Evolutionary conservation across 108 stramenopile genomes (phyloP), one percentile per base, ranked within the genome.

Genomic region (Skeletonema menzelii): DNA sequence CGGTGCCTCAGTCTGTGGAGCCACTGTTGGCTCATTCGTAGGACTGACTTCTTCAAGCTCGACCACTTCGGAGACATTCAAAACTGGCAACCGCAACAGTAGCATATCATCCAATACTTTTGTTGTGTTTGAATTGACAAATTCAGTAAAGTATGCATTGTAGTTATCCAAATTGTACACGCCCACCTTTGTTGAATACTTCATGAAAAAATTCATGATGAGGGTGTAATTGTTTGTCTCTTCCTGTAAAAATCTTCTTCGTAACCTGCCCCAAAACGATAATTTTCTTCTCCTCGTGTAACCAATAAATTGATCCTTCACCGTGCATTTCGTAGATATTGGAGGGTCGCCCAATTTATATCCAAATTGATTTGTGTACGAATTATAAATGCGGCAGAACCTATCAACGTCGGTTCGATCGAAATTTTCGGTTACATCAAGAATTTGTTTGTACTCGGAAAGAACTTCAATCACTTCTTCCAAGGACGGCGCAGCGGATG

Each of bases 51-150:
- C 40, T 15, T 42, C 40, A 3, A 24, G 49, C 49, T 53, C 49
- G 22, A 53, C 2, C 49, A 59, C 56, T 17, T 40, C 27, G 3
- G 15, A 24, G 32, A 49, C 63, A 22, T 4, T 27, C 8, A 65
- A 27, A 2, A 65, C 46, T 19, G 72, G 72, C 0, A 73, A 40
- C 14, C 40, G 53, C 14, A 73, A 22, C 11, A 12, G 1, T 8
- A 27, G 20, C 72, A 73, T 63, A 65, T 65, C 63, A 2, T 56
- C 6, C 42, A 57, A 20, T 17, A 73, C 72, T 65, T 65, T 53
- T 14, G 72, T 65, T 17, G 44, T 42, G 24, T 73, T 73, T 34
- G 49, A 53, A 58, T 73, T 73, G 15, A 73, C 34, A 65, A 27
- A 73, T 44, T 57, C 57, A 13, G 19, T 27, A 22, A 73, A 73